Evolutionary conservation across 257 asterid species (phyloP).

Genomic region (Solanum neorickii): DNA sequence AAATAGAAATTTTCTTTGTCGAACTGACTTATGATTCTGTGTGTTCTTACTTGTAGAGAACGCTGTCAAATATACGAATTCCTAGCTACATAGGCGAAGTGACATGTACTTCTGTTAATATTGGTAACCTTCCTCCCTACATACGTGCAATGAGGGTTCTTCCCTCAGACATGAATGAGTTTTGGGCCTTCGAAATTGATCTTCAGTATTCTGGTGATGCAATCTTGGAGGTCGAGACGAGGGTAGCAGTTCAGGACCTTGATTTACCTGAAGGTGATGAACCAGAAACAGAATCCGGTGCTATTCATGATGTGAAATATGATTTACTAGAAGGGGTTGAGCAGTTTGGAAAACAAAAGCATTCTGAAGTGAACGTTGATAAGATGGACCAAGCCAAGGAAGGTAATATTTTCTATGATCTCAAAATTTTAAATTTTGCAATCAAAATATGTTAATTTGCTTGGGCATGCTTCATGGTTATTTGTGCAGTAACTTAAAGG

Average conservation of each 20-base stretch:
- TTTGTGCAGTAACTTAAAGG: not conserved
- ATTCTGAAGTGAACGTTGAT: constrained; percentile 35
- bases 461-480: not conserved
- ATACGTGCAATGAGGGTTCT: constrained; percentile 78
- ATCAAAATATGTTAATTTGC: not conserved
- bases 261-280: constrained; percentile 44
- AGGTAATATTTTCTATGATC: constrained; percentile 13
- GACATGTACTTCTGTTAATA: constrained; percentile 63
- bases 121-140: constrained; percentile 85
- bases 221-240: constrained; percentile 60
- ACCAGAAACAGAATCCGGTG: constrained; percentile 23
- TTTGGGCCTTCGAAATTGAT: constrained; percentile 81
- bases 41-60: constrained; percentile 27
- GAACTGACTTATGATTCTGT: not conserved
- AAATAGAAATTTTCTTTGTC: not conserved
- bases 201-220: constrained; percentile 76
- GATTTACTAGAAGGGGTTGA: constrained; percentile 73
- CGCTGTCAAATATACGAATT: constrained; percentile 61
- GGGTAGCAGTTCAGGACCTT: constrained; percentile 79
- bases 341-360: constrained; percentile 37
- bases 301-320: constrained; percentile 49
- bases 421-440: not conserved
- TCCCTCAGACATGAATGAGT: constrained; percentile 79
- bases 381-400: constrained; percentile 30
- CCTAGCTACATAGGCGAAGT: constrained; percentile 85